Percentiles rank a stretch among this genome's conserved stretches.
phyloP scores from a whole-genome alignment of 176 grass and related monocot species.

The Avena eriantha region DNA sequence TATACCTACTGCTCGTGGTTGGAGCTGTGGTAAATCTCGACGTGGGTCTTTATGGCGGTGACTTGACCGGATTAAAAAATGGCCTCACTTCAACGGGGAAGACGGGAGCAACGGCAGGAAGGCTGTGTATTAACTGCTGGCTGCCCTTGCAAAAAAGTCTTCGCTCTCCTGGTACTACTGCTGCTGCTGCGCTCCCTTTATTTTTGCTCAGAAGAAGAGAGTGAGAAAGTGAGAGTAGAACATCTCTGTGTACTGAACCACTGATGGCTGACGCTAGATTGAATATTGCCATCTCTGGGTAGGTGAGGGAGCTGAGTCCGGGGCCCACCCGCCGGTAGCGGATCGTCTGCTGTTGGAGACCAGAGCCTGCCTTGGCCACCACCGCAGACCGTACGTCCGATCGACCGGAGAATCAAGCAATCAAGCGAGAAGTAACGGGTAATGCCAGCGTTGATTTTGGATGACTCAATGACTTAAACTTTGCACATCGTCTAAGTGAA shows the following conservation, averaged over 20 bases:
- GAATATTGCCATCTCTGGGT: slow-evolving; percentile 33
- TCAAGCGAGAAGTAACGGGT: neutral
- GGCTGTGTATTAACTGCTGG: slow-evolving; percentile 8
- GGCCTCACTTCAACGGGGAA: neutral
- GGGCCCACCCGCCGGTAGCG: slow-evolving; percentile 9
- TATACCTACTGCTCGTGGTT: neutral
- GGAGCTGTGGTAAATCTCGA: slow-evolving; percentile 20
- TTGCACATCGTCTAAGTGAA: no score
- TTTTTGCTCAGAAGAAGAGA: neutral
- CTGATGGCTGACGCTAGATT: slow-evolving; percentile 17
- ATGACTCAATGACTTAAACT: no score
- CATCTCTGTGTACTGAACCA: neutral
- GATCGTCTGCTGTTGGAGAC: slow-evolving; percentile 17
- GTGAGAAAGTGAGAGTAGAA: neutral
- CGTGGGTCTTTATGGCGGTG: slow-evolving; percentile 15
- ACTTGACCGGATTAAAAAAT: slow-evolving; percentile 39
- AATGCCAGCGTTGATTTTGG: no score
- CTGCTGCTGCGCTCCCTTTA: neutral
- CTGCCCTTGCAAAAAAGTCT: slow-evolving; percentile 11
- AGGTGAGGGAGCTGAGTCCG: slow-evolving; percentile 37
- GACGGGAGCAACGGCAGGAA: slow-evolving; percentile 16
- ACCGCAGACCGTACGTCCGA: neutral
- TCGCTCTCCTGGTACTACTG: neutral
- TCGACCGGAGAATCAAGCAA: neutral
- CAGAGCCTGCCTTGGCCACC: neutral